Base-by-base conservation (phyloP, 2,329 filamentous ascomycete genomes). In the Cytospora mali region DNA sequence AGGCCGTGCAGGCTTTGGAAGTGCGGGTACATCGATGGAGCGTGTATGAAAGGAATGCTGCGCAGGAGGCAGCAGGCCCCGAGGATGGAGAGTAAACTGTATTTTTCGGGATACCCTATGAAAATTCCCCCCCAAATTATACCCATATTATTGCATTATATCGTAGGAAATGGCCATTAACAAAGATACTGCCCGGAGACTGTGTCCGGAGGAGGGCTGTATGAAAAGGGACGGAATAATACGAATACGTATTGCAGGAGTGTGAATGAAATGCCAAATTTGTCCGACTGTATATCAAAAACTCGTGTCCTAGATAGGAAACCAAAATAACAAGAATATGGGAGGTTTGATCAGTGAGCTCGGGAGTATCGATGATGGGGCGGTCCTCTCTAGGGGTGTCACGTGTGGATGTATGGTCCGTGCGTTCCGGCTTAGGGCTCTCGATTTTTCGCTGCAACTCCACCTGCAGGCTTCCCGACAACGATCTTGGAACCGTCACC, bases 1-100 rank as follows among this genome's bases (percentile, higher is more conserved):
- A 69, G 13, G 74, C 75, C 9, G 75, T 77, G 5, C 67, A 66
- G 46, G 73, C 72, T 21, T 68, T 80, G 2, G 79, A 81, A 60
- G 69, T 69, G 54, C 70, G 71, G 31, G 68, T 80, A 48, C 65
- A 73, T 49, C 48, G 69, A 1, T 79, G 76, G 77, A 72, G 70
- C 39, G 64, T 60, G 18, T 69, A 62, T 28, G 68, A 70, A 55
- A 69, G 68, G 46, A 60, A 68, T 49, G 68, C 67, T 6, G 56
- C 27, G 25, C 48, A 25, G 18, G 53, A 31, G 25, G 35, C 13
- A 9, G 28, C 28, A 25, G 27, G 42, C 11, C 53, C 68, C 68
- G 55, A 65, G 46, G n/a, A 42, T 28, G 48, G 21, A 18, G 46
- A 35, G 4, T 39, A n/a, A 48, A 11, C 14, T 4, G 13, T 9